Percentiles rank a stretch among this genome's conserved stretches.
Conservation (phyloP, 1,284 basidiomycete genomes). For the Pseudozyma tsukubaensis region DNA sequence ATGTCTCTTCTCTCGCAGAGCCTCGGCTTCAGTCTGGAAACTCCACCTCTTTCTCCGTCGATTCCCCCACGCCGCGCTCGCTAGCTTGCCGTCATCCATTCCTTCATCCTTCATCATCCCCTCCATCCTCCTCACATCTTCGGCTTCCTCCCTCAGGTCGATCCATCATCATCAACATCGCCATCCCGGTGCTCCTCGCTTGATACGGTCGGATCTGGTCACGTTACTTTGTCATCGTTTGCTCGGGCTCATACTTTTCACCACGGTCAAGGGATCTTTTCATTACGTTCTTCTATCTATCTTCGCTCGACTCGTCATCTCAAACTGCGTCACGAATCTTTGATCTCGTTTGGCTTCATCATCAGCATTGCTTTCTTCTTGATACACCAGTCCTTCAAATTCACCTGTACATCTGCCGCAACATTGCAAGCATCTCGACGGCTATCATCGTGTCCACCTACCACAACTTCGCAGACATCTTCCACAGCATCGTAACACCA, state of each 20-base stretch:
- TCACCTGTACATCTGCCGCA: neutral
- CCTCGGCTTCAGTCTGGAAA: too few species aligned
- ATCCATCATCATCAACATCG: neutral
- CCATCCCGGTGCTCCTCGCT: conserved; percentile 4
- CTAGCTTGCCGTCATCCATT: neutral
- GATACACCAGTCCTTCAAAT: too few species aligned
- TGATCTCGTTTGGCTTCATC: neutral
- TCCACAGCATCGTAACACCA: too few species aligned
- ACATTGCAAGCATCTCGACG: neutral
- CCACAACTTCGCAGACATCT: neutral
- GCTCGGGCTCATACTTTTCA: neutral
- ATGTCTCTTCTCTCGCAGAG: neutral
- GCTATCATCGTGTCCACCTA: neutral
- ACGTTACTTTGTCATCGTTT: neutral
- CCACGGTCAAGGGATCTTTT: conserved; percentile 1
- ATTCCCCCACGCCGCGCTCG: neutral
- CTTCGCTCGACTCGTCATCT: neutral
- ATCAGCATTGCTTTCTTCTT: too few species aligned
- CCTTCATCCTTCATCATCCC: neutral
- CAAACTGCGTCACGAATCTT: neutral
- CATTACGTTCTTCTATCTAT: conserved; percentile 1
- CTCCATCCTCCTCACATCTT: neutral
- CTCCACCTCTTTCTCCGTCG: neutral
- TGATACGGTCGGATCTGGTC: conserved; percentile 9
- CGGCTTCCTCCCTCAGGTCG: too few species aligned